A percentile compares a stretch with the other conserved stretches of the same genome.
Conservation (phyloP, 2,329 filamentous ascomycete species). For the Talaromyces verruculosus region DNA sequence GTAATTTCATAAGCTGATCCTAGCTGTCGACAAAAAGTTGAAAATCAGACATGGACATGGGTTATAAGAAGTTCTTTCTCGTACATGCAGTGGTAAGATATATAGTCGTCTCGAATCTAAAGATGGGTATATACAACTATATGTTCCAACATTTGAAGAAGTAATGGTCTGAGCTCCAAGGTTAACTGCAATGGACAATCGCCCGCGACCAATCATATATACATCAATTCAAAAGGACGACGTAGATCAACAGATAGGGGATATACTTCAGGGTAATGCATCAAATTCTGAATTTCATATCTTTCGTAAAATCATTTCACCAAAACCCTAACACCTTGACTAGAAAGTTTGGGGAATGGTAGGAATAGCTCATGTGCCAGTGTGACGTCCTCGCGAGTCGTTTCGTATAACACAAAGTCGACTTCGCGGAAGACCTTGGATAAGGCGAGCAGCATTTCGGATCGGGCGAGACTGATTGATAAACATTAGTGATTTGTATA, state of each 20-base stretch:
- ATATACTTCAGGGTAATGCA: neutral
- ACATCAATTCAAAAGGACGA: neutral
- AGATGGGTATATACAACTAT: neutral
- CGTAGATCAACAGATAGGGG: neutral
- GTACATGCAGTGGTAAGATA: neutral
- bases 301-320: conserved; percentile 12
- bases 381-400: conserved; percentile 16
- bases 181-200: neutral
- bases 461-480: conserved; percentile 11
- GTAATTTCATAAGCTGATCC: neutral
- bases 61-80: neutral
- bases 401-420: conserved; percentile 17
- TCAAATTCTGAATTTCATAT: neutral
- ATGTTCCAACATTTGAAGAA: neutral
- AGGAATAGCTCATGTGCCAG: conserved; percentile 18
- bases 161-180: neutral
- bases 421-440: conserved; percentile 18
- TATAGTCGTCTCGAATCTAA: neutral
- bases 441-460: conserved; percentile 16
- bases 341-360: conserved; percentile 17
- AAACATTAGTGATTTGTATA: neutral
- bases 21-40: neutral
- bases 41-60: neutral
- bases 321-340: conserved; percentile 14
- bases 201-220: neutral